Conservation (phyloP, 2,329 filamentous ascomycete genomes). For the Phialocephala sp. region DNA sequence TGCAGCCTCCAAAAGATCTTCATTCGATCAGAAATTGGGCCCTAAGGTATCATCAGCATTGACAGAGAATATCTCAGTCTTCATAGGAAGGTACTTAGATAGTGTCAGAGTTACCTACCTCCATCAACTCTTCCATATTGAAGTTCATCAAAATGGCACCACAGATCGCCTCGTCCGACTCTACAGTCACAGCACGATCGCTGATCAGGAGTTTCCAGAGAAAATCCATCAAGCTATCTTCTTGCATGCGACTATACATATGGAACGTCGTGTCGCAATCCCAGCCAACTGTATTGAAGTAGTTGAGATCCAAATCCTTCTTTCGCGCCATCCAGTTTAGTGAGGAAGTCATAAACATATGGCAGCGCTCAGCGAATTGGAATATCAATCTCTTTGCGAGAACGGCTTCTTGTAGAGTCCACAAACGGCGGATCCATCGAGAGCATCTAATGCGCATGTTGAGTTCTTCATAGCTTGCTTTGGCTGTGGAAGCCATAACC, state of each 20-base stretch:
- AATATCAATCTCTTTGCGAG: constrained; percentile 19
- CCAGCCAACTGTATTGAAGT: constrained; percentile 23
- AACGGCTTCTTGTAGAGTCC: constrained; percentile 25
- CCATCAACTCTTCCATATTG: constrained; percentile 17
- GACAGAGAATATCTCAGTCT: neutral
- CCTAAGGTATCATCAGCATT: neutral
- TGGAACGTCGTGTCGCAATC: constrained; percentile 19
- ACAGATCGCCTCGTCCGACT: constrained; percentile 21
- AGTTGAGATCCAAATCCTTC: constrained; percentile 13
- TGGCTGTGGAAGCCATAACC: constrained; percentile 19
- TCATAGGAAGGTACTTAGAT: neutral
- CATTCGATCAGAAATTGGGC: neutral
- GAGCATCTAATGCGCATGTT: constrained; percentile 21
- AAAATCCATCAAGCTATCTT: neutral
- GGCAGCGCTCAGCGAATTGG: constrained; percentile 19
- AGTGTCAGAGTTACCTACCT: neutral
- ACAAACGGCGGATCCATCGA: constrained; percentile 21
- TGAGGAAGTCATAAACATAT: constrained; percentile 12
- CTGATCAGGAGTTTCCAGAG: constrained; percentile 11
- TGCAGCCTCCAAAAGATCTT: constrained; percentile 18
- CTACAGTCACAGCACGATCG: constrained; percentile 19
- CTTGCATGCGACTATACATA: constrained; percentile 6
- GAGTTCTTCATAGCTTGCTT: constrained; percentile 24
- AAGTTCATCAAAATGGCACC: constrained; percentile 23
- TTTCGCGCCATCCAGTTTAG: constrained; percentile 13